Evolutionary conservation across 2,329 filamentous ascomycete genomes (phyloP).

Genomic region (Botrytis elliptica): DNA sequence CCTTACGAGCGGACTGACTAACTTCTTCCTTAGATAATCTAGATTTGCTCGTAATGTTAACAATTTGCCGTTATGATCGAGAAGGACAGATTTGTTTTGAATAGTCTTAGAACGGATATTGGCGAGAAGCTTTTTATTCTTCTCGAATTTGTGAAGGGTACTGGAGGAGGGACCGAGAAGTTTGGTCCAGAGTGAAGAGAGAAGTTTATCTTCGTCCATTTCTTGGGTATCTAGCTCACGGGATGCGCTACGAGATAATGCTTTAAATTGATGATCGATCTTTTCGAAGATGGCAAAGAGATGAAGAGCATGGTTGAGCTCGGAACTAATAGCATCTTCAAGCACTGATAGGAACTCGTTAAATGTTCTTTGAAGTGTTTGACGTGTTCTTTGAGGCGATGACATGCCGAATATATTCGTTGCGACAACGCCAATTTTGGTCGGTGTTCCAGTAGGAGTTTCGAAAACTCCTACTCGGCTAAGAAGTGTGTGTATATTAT

Average conservation of each 20-base stretch:
- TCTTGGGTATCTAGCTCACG: slow-evolving; percentile 82
- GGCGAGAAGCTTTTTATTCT: slow-evolving; percentile 76
- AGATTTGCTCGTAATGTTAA: slow-evolving; percentile 82
- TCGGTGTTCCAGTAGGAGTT: slow-evolving; percentile 56
- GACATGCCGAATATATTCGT: slow-evolving; percentile 77
- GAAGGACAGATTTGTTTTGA: slow-evolving; percentile 80
- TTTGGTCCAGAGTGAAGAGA: slow-evolving; percentile 81
- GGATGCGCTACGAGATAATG: slow-evolving; percentile 79
- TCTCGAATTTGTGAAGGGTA: slow-evolving; percentile 84
- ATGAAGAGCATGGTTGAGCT: slow-evolving; percentile 75
- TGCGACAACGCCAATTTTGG: slow-evolving; percentile 65
- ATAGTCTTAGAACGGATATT: slow-evolving; percentile 81
- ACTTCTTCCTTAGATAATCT: slow-evolving; percentile 77
- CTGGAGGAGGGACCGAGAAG: slow-evolving; percentile 74
- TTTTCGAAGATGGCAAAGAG: slow-evolving; percentile 89
- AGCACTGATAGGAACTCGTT: slow-evolving; percentile 82
- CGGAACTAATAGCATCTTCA: slow-evolving; percentile 83
- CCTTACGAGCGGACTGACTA: slow-evolving; percentile 80
- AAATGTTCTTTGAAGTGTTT: slow-evolving; percentile 82
- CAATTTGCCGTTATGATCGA: slow-evolving; percentile 82
- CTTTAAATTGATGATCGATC: slow-evolving; percentile 87
- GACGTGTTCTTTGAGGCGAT: slow-evolving; percentile 74
- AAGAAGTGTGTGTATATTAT: slow-evolving; percentile 79
- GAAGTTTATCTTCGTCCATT: slow-evolving; percentile 73
- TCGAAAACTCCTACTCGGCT: slow-evolving; percentile 62